phyloP scores from a whole-genome alignment of 139 green algal species.

The Gonium pectorale region DNA sequence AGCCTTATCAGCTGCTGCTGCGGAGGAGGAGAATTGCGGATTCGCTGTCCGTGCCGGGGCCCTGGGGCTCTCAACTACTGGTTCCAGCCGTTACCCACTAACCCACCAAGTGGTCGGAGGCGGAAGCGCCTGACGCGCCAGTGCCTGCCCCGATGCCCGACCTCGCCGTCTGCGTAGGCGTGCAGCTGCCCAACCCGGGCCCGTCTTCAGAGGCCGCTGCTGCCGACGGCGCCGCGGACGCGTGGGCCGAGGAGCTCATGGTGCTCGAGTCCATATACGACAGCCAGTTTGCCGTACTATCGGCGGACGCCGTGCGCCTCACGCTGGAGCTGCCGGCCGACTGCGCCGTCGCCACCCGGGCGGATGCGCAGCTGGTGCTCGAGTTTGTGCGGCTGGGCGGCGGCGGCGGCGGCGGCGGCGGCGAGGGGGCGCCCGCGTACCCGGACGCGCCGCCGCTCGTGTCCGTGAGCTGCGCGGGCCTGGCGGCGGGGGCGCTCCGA shows the following conservation, averaged over 20 bases:
- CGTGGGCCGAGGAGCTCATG: conserved; percentile 77
- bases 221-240: background rate
- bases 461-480: conserved; percentile 42
- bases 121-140: too few relatives aligned
- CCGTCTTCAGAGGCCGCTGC: too few relatives aligned
- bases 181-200: too few relatives aligned
- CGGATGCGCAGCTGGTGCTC: conserved; percentile 51
- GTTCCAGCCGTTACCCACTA: too few relatives aligned
- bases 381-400: conserved; percentile 30
- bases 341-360: conserved; percentile 19
- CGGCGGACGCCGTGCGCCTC: conserved; percentile 49
- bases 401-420: background rate
- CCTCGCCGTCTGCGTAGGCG: too few relatives aligned
- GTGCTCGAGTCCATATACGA: conserved; percentile 85
- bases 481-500: conserved; percentile 54
- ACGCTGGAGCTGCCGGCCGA: conserved; percentile 31
- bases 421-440: conserved; percentile 48
- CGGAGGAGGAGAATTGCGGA: too few relatives aligned
- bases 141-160: too few relatives aligned
- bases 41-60: too few relatives aligned
- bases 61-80: too few relatives aligned
- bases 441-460: conserved; percentile 63
- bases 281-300: conserved; percentile 30
- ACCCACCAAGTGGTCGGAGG: too few relatives aligned
- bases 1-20: too few relatives aligned